Conservation (phyloP, 2,329 filamentous ascomycete species). For the Kalaharituber pfeilii region DNA sequence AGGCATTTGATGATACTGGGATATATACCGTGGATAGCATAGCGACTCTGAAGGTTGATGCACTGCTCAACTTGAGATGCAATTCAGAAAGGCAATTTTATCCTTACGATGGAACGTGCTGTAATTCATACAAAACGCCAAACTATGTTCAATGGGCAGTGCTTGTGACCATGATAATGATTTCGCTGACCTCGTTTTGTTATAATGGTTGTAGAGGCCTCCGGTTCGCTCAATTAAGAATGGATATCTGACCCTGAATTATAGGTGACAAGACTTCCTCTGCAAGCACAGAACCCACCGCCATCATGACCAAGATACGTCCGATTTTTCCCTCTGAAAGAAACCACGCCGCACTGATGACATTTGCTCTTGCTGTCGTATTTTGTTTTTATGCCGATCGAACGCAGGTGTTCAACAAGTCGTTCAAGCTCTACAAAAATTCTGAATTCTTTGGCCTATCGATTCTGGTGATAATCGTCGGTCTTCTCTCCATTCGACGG, state of each 20-base stretch:
- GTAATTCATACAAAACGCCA: conserved; percentile 30
- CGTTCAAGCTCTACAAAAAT: conserved; percentile 31
- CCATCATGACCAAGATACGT: neutral
- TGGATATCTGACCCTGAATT: neutral
- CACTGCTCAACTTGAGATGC: conserved; percentile 39
- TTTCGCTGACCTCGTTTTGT: neutral
- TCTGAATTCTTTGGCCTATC: conserved; percentile 25
- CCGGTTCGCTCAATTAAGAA: neutral
- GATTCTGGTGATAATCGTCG: conserved; percentile 22
- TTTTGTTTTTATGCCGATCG: conserved; percentile 40
- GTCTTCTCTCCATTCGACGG: conserved; percentile 14
- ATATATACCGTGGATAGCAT: conserved; percentile 34
- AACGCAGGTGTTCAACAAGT: conserved; percentile 37
- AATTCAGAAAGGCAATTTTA: conserved; percentile 33
- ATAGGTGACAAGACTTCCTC: neutral
- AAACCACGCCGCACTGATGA: conserved; percentile 11
- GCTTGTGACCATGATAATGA: conserved; percentile 8
- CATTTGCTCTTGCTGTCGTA: conserved; percentile 23
- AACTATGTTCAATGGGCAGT: conserved; percentile 26
- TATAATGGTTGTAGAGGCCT: neutral
- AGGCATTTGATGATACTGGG: conserved; percentile 32
- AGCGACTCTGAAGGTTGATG: conserved; percentile 34
- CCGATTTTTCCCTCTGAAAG: conserved; percentile 8
- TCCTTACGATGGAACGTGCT: conserved; percentile 37
- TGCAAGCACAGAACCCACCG: neutral